Base-by-base conservation (phyloP, 2,329 filamentous ascomycete species). In the Ophiocordyceps camponoti-floridani region DNA sequence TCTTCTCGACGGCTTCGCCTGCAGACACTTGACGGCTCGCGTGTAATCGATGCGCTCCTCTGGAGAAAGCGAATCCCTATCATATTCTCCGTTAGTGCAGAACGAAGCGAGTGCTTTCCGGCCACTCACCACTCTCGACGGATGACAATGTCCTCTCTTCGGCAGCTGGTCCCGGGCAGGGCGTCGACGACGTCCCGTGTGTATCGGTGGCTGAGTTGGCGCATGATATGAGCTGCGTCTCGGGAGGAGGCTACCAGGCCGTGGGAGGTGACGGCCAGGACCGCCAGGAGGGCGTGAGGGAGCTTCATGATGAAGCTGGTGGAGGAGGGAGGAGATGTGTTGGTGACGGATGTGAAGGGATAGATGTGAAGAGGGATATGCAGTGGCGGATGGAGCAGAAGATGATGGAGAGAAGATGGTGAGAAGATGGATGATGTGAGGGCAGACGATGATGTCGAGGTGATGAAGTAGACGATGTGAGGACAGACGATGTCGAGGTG, bases 11-110 rank as follows among this genome's bases (percentile, higher is more conserved):
- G 41, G 41, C 41, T 42, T 28, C 4, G 23, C 26, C 45, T 59
- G 57, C 16, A 69, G 50, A 44, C 66, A 69, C 26, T 61, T 54
- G 26, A 64, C 57, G 1, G 66, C 64, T 10, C 59, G 53, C 44
- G 62, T 62, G 51, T 68, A 69, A n/a, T 53, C 53, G 19, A 57
- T 56, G 45, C 58, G 59, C 48, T 66, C 56, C 0, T 44, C 16
- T 18, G 47, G 44, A 5, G 58, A 56, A 40, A 66, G 58, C 4
- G 57, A 48, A 12, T 54, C 55, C 37, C 56, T 58, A 3, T 4
- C 4, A 3, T 7, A 30, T 30, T 30, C 28, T 30, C 28, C 28
- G 28, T 30, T 8, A 30, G 28, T 12, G 28, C 4, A 30, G 5
- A 23, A 23, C 23, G 23, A 23, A 23, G 23, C 3, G 23, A 3